phyloP scores from a whole-genome alignment of 2,329 filamentous ascomycete species.

The Botrytis fragariae region DNA sequence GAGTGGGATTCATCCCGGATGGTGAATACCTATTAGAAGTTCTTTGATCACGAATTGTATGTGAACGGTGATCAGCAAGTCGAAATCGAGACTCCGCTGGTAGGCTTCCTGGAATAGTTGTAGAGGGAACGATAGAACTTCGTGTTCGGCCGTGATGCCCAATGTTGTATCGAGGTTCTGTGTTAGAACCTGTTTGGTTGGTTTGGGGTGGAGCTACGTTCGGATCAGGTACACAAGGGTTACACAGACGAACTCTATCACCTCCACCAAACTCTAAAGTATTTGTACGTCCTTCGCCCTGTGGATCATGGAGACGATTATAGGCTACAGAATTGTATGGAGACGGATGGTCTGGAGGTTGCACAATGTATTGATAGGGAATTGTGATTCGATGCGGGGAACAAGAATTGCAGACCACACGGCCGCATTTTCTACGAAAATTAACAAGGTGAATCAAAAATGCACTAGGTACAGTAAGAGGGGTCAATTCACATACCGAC shows the following conservation, averaged over 20 bases:
- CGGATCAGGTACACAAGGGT: conserved; percentile 70
- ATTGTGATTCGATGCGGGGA: conserved; percentile 95
- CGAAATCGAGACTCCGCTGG: conserved; percentile 16
- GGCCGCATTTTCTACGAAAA: conserved; percentile 72
- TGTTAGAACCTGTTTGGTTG: conserved; percentile 21
- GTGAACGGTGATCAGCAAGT: conserved; percentile 13
- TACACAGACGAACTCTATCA: conserved; percentile 67
- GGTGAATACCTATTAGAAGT: background rate
- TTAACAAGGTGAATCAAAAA: conserved; percentile 15
- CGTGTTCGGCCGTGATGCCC: conserved; percentile 22
- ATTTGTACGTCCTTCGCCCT: conserved; percentile 26
- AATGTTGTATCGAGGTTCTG: conserved; percentile 17
- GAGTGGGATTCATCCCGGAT: background rate
- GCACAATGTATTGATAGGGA: conserved; percentile 87
- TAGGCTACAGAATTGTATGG: conserved; percentile 20
- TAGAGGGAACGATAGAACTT: conserved; percentile 16
- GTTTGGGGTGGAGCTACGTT: conserved; percentile 54
- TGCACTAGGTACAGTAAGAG: background rate
- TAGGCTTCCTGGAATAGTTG: conserved; percentile 1
- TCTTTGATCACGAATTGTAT: background rate
- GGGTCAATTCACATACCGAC: conserved; percentile 56
- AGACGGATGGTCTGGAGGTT: conserved; percentile 53
- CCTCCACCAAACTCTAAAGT: conserved; percentile 54
- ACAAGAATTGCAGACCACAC: conserved; percentile 85
- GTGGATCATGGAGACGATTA: conserved; percentile 26